Evolutionary conservation across 2,329 filamentous ascomycete genomes (phyloP), one percentile per base, ranked within the genome.

Genomic region (Fusarium foetens): DNA sequence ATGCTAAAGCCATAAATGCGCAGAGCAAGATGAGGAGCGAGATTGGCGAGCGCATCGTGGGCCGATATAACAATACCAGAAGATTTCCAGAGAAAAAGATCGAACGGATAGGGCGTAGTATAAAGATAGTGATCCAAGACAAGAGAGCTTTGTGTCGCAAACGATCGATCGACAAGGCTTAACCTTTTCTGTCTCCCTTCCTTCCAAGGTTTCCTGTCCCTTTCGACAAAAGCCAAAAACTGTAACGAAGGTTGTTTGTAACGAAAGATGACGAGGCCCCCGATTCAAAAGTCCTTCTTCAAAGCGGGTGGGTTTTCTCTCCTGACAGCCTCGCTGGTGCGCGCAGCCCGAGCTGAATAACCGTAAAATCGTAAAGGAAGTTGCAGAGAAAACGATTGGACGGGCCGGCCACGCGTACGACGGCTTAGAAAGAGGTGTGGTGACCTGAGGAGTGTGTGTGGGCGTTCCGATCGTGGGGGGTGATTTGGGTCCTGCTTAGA

Each of bases 11-110:
- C 29, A 68, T 52, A 16, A 74, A 39, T 25, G 55, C n/a, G 53
- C 63, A 75, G 45, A 76, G 66, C 29, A 76, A 36, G 19, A 66
- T 51, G 35, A 75, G 39, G 23, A 72, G 46, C 27, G 62, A 66
- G 19, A 57, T 64, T 53, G 70, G 33, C 29, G 66, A 66, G 25
- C 71, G 71, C 74, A 76, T 76, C 46, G 57, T 73, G 57, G 45
- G 16, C 45, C 9, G 46, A 33, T 33, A 58, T 43, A 39, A 51
- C 31, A 38, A 63, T 36, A 45, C 23, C 43, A 51, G 46, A 19
- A 19, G 23, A 23, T 48, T 61, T 42, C n/a, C 25, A 43, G 33
- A 46, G 35, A 38, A 53, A 58, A 41, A 68, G 46, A 42, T 41
- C 57, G 38, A 66, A 54, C 46, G 54, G 49, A 51, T n/a, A 46